Evolutionary conservation across 495 filamentous ascomycete species (phyloP), one percentile per base, ranked within the genome.

Genomic region (Bacidia rubella): DNA sequence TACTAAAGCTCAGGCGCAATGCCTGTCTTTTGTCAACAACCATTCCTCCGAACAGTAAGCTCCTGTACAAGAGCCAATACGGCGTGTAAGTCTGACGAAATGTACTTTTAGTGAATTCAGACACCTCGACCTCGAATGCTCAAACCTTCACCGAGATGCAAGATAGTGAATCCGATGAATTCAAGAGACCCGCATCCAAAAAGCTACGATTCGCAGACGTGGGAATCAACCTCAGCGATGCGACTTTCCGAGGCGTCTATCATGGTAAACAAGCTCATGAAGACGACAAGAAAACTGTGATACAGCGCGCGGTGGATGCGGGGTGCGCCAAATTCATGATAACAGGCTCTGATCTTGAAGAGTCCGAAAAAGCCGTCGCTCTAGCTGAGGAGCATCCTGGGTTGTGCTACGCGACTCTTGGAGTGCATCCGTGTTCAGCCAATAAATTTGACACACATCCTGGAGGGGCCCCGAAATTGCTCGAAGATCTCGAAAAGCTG

Each of bases 211-310:
- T 50, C 26, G 47, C 47, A 2, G 47, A 50, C 19, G 77, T 97
- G 51, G 92, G 92, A 32, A 95, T 98, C 71, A 98, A 98, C 68
- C 74, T 98, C 38, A 82, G 86, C 48, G 92, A 97, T 56, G 79
- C 83, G 22, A 82, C 94, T 57, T 98, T 89, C 67, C 71, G 72
- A 21, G 92, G 92, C 42, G 67, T 78, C 21, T 90, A 98, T 62
- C 83, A 92, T 61, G 86, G 86, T 54, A 92, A 82, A 51, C 70
- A 83, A 61, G 75, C 74, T 11, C 92, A 98, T 61, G 81, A 82
- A 17, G 74, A 83, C 58, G 92, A 98, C 63, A 71, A 95, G 3
- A 65, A 74, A 4, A 80, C 79, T 47, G 86, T 97, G 11, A 64
- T 98, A 2, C 71, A 82, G 53, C 76, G 92, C 45, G 89, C 87